These are phyloP conservation scores for Lagenidium giganteum DNA, from an alignment of 352 stramenopile species.

Conservation along the genomic window DNA sequence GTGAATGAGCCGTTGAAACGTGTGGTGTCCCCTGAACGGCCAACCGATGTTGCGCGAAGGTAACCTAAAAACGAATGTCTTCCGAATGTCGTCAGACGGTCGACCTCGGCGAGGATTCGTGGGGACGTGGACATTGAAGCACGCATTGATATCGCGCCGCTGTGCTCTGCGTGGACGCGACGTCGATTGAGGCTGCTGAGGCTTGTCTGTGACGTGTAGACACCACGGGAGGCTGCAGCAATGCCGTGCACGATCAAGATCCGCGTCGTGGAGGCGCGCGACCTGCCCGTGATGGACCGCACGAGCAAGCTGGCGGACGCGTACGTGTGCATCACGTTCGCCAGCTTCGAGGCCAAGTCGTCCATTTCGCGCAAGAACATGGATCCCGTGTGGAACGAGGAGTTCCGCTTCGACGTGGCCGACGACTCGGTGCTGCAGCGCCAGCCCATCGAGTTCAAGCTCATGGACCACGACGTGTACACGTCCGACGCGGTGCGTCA, in stretches of 20 bases:
- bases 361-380: conserved; percentile 90
- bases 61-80: conserved; percentile 5
- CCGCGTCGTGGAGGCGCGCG: conserved; percentile 82
- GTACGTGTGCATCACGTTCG: conserved; percentile 87
- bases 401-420: conserved; percentile 98
- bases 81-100: conserved; percentile 1
- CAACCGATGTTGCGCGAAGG: conserved; percentile 7
- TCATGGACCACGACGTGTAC: conserved; percentile 95
- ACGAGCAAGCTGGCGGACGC: conserved; percentile 77
- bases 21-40: neutral
- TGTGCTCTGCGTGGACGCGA: conserved; percentile 4
- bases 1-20: neutral
- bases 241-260: conserved; percentile 93
- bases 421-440: conserved; percentile 98
- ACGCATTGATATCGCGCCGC: neutral
- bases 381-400: conserved; percentile 96
- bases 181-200: conserved; percentile 9
- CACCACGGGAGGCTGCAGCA: neutral
- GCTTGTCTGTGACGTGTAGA: neutral
- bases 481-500: conserved; percentile 75
- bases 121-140: conserved; percentile 3
- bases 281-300: conserved; percentile 84
- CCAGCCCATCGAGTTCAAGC: conserved; percentile 97
- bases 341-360: conserved; percentile 85
- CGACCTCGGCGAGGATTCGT: neutral